These are phyloP conservation scores for Globisporangium megalacanthum DNA, from an alignment of 352 stramenopile species.

Conservation along the genomic window DNA sequence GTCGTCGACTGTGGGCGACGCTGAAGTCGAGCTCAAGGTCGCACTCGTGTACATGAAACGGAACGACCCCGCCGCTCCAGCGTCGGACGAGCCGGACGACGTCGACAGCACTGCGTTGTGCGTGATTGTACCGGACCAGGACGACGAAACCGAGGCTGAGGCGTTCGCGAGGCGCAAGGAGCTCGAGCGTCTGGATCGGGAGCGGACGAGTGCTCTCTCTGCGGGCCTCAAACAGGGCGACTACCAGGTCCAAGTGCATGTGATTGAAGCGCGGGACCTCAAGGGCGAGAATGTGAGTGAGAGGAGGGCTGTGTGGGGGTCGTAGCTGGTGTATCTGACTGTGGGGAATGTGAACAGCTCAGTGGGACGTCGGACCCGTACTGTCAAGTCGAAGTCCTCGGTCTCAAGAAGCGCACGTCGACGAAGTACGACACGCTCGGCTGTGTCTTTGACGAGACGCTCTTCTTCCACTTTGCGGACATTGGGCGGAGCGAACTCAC, in stretches of 20 bases:
- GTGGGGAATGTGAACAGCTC: constrained; percentile 24
- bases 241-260: constrained; percentile 81
- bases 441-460: constrained; percentile 88
- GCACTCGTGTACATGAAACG: constrained; percentile 55
- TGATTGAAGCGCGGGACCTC: constrained; percentile 85
- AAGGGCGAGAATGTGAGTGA: constrained; percentile 78
- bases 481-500: constrained; percentile 66
- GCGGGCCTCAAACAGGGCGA: constrained; percentile 63
- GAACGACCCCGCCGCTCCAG: constrained; percentile 36
- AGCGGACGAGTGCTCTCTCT: constrained; percentile 40
- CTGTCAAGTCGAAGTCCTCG: constrained; percentile 76
- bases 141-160: constrained; percentile 77
- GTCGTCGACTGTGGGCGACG: constrained; percentile 26
- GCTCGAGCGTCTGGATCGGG: constrained; percentile 46
- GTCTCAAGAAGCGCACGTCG: constrained; percentile 64
- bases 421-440: constrained; percentile 76
- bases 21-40: constrained; percentile 61
- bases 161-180: constrained; percentile 24
- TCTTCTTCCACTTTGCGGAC: constrained; percentile 89
- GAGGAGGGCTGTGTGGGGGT: not conserved
- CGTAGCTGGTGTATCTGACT: not conserved
- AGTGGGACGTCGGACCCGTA: constrained; percentile 88
- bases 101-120: constrained; percentile 11
- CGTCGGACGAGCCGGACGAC: constrained; percentile 12
- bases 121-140: constrained; percentile 46